Conservation (phyloP, 805 yeast genomes). For the Kodamaea kakaduensis region DNA sequence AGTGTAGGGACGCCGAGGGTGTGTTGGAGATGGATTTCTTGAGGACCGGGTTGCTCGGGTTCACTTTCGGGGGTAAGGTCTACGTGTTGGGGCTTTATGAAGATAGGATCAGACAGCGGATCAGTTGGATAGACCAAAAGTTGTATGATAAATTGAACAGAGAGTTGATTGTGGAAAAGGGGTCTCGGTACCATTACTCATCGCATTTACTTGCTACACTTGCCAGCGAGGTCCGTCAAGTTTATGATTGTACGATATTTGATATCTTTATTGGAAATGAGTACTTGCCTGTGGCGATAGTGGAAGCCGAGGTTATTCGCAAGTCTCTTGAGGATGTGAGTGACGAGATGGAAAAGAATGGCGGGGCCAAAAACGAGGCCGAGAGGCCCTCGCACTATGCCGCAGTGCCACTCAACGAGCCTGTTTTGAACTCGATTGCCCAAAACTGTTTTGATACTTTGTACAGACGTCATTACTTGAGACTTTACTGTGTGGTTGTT, state of each 20-base stretch:
- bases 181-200: slow-evolving; percentile 69
- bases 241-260: slow-evolving; percentile 88
- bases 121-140: slow-evolving; percentile 60
- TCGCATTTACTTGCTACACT: slow-evolving; percentile 83
- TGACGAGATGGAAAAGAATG: slow-evolving; percentile 11
- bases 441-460: slow-evolving; percentile 42
- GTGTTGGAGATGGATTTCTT: slow-evolving; percentile 71
- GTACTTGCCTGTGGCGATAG: slow-evolving; percentile 76
- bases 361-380: slow-evolving; percentile 21
- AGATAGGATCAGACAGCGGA: slow-evolving; percentile 79
- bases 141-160: slow-evolving; percentile 25
- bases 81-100: slow-evolving; percentile 88
- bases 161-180: slow-evolving; percentile 34
- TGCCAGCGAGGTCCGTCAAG: slow-evolving; percentile 73
- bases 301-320: slow-evolving; percentile 60
- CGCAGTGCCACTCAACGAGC: slow-evolving; percentile 42
- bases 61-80: slow-evolving; percentile 79
- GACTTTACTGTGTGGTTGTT: slow-evolving; percentile 77
- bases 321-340: slow-evolving; percentile 30
- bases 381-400: slow-evolving; percentile 13
- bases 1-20: slow-evolving; percentile 70
- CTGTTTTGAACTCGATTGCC: slow-evolving; percentile 40
- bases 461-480: slow-evolving; percentile 56
- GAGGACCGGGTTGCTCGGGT: slow-evolving; percentile 89
- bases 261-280: slow-evolving; percentile 78